Evolutionary conservation across 2,329 filamentous ascomycete species (phyloP).

Genomic region (Metarhizium sp.): DNA sequence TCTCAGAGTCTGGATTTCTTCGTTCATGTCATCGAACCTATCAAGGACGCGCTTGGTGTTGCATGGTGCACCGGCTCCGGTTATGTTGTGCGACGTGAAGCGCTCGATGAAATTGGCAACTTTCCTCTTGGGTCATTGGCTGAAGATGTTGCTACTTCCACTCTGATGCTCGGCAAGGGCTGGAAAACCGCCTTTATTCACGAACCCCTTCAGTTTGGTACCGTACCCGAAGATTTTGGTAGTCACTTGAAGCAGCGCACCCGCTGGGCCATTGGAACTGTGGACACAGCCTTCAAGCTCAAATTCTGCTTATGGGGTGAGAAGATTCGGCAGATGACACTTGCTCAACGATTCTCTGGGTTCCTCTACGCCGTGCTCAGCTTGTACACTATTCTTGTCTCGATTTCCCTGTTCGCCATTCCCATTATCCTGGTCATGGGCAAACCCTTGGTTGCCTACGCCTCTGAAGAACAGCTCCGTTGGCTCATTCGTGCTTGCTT

Average conservation of each 20-base stretch:
- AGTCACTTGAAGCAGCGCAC: constrained; percentile 48
- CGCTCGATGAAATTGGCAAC: constrained; percentile 51
- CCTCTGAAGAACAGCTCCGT: constrained; percentile 41
- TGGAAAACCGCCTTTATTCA: constrained; percentile 54
- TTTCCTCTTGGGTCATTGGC: constrained; percentile 51
- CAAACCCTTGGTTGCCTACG: constrained; percentile 47
- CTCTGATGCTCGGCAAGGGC: constrained; percentile 47
- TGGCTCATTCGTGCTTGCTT: constrained; percentile 50
- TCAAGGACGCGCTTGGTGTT: constrained; percentile 41
- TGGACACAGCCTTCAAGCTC: constrained; percentile 51
- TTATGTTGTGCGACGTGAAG: constrained; percentile 48
- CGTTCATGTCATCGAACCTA: constrained; percentile 42
- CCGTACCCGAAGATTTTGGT: constrained; percentile 46
- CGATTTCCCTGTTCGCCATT: constrained; percentile 46
- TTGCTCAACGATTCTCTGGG: constrained; percentile 48
- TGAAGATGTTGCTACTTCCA: constrained; percentile 52
- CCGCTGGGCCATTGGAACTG: constrained; percentile 45
- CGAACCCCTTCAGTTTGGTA: constrained; percentile 51
- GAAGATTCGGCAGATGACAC: constrained; percentile 40
- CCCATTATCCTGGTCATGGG: constrained; percentile 49
- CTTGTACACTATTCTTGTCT: constrained; percentile 46
- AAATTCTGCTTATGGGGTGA: constrained; percentile 50
- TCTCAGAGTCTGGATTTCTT: constrained; percentile 50
- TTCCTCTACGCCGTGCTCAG: constrained; percentile 47
- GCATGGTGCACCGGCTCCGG: constrained; percentile 60